These are phyloP conservation scores for Fusarium armeniacum DNA, from an alignment of 2,329 filamentous ascomycete species.

Conservation along the genomic window DNA sequence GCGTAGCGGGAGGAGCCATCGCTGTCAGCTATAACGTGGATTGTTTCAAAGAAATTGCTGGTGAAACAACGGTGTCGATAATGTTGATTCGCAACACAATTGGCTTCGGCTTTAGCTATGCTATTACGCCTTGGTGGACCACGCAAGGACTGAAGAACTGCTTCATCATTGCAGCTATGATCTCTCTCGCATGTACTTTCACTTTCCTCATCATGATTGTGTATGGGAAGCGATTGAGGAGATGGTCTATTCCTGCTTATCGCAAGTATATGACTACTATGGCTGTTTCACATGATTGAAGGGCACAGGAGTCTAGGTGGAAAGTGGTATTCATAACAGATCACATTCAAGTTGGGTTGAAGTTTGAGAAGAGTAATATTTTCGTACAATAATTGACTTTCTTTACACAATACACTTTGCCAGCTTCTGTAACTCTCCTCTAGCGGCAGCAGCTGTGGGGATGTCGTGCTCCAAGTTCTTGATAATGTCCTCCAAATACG, in stretches of 20 bases:
- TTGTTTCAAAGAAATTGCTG: constrained; percentile 3
- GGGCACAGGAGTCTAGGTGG: no score
- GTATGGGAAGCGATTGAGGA: background rate
- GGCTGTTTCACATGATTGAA: constrained; percentile 5
- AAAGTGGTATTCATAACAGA: background rate
- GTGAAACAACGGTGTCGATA: background rate
- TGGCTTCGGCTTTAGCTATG: constrained; percentile 8
- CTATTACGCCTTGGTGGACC: constrained; percentile 19
- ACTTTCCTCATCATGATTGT: constrained; percentile 1
- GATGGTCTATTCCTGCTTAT: background rate
- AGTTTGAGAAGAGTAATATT: background rate
- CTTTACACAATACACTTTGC: background rate
- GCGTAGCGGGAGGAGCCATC: background rate
- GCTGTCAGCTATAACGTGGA: constrained; percentile 12
- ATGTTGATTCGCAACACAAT: constrained; percentile 12
- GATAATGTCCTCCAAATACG: constrained; percentile 5
- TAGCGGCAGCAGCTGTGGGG: background rate
- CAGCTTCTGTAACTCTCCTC: constrained; percentile 1
- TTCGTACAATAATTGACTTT: accelerated
- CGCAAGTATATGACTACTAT: background rate
- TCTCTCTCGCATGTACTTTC: background rate
- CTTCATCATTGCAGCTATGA: constrained; percentile 2
- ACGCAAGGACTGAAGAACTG: constrained; percentile 5
- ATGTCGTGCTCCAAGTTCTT: constrained; percentile 10
- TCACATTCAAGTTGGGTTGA: background rate